These are phyloP conservation scores for Gloeopeniophorella convolvens DNA, from an alignment of 768 basidiomycete species.

Conservation along the genomic window DNA sequence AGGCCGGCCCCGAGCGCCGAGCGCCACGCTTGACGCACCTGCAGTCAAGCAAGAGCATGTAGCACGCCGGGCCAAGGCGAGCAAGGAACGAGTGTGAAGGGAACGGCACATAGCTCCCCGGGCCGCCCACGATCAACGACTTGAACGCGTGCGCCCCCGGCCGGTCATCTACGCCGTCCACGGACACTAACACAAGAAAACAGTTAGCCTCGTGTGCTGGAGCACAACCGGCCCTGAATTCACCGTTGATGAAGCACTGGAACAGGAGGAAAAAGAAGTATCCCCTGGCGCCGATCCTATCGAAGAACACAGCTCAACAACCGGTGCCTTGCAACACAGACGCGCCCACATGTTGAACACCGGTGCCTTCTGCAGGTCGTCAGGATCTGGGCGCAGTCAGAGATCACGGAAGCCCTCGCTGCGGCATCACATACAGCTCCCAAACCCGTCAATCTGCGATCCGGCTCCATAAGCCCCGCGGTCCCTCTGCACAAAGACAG, in stretches of 20 bases:
- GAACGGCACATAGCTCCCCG: slow-evolving; percentile 71
- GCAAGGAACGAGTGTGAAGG: slow-evolving; percentile 80
- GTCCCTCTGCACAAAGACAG: too few relatives aligned
- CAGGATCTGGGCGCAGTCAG: slow-evolving; percentile 53
- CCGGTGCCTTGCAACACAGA: too few relatives aligned
- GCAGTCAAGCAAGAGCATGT: slow-evolving; percentile 75
- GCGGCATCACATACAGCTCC: slow-evolving; percentile 58
- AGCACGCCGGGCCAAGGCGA: slow-evolving; percentile 72
- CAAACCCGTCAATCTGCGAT: slow-evolving; percentile 84
- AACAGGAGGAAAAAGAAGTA: slow-evolving; percentile 94
- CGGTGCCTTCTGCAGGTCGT: slow-evolving; percentile 65
- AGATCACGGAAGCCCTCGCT: not conserved
- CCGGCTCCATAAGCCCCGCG: too few relatives aligned
- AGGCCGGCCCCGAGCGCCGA: not conserved
- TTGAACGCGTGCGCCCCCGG: slow-evolving; percentile 59
- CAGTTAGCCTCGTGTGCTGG: too few relatives aligned
- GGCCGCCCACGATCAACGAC: slow-evolving; percentile 66
- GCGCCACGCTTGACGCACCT: slow-evolving; percentile 43
- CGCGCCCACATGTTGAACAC: slow-evolving; percentile 57
- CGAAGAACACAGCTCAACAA: not conserved
- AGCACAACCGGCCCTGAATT: slow-evolving; percentile 24
- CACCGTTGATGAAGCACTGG: slow-evolving; percentile 85
- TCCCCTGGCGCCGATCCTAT: slow-evolving; percentile 72
- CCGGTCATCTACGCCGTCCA: slow-evolving; percentile 67
- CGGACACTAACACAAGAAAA: slow-evolving; percentile 38